Evolutionary conservation across 345 rosid genomes (phyloP).

Genomic region (Xanthoceras sorbifolium): DNA sequence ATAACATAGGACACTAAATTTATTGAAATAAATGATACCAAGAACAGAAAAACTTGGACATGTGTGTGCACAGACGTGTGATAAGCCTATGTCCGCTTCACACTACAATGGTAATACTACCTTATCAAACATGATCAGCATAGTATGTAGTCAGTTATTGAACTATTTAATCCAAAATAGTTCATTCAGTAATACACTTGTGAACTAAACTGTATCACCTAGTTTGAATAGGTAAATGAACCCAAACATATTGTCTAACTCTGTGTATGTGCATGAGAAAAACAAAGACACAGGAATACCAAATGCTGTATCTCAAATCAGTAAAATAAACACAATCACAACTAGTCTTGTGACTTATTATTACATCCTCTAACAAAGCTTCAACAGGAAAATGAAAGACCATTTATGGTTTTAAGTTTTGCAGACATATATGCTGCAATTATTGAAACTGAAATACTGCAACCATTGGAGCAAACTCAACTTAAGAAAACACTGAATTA

Average conservation of each 20-base stretch:
- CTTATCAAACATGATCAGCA: no score
- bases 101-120: no score
- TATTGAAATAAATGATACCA: neutral
- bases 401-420: neutral
- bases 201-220: no score
- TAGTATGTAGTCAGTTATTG: no score
- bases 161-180: no score
- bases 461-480: neutral
- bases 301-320: neutral
- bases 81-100: no score
- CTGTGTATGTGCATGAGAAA: neutral
- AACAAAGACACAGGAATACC: neutral
- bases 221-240: no score
- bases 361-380: neutral
- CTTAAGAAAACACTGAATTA: constrained; percentile 1
- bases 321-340: neutral
- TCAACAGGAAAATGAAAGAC: neutral
- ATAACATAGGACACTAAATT: neutral
- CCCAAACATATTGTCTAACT: neutral
- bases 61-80: no score
- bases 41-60: no score
- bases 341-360: neutral
- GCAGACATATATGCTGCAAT: neutral
- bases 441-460: constrained; percentile 3
- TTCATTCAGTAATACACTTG: no score